These are phyloP conservation scores for Heimioporus sp. DNA, from an alignment of 768 basidiomycete species.

Conservation along the genomic window DNA sequence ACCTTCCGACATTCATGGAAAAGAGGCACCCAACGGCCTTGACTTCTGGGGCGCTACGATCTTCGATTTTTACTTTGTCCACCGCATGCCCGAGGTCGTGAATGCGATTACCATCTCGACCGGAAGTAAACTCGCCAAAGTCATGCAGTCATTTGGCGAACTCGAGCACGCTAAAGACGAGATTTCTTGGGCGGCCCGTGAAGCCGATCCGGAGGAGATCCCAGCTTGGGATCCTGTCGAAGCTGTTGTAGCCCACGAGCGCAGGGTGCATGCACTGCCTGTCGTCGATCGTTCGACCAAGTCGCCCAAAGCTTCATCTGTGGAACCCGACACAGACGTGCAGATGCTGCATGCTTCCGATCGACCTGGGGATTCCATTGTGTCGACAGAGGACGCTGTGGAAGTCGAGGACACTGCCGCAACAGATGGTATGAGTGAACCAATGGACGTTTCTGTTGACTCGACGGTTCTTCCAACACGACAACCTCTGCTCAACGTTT, in stretches of 20 bases:
- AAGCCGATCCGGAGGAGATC: slow-evolving; percentile 20
- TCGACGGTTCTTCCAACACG: too few relatives aligned
- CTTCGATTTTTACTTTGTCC: slow-evolving; percentile 26
- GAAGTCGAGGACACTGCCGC: neutral
- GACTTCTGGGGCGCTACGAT: slow-evolving; percentile 28
- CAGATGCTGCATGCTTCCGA: neutral
- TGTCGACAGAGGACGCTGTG: neutral
- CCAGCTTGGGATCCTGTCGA: slow-evolving; percentile 14
- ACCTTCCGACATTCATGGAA: slow-evolving; percentile 12
- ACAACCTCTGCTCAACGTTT: neutral
- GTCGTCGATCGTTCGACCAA: too few relatives aligned
- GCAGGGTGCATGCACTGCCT: neutral
- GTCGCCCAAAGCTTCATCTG: neutral
- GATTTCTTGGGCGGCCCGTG: slow-evolving; percentile 18
- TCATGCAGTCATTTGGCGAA: slow-evolving; percentile 19
- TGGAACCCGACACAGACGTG: neutral
- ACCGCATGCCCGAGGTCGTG: neutral
- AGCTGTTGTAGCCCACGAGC: slow-evolving; percentile 10
- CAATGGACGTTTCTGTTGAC: neutral
- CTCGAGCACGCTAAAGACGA: slow-evolving; percentile 14
- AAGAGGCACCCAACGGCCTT: slow-evolving; percentile 19
- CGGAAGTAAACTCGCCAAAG: slow-evolving; percentile 22
- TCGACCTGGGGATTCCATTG: neutral
- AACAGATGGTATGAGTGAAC: neutral
- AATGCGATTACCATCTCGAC: slow-evolving; percentile 7